Base-by-base conservation (phyloP, 106 monocot genomes). In the Apostasia shenzhenica region DNA sequence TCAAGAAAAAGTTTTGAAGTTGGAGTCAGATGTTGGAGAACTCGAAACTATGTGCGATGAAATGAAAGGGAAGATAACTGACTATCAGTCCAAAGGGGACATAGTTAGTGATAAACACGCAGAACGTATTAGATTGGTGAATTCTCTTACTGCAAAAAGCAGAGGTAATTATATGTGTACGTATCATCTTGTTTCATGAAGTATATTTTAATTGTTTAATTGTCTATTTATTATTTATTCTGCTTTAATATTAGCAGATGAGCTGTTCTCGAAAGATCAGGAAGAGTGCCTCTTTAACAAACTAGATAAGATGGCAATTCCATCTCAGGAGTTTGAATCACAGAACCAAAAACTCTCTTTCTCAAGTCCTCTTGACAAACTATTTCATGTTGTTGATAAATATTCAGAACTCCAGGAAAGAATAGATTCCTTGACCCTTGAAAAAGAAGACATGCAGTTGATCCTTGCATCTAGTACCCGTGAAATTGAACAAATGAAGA, bases 361-460 rank as follows among this genome's bases (percentile, higher is more conserved):
- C 66, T 75, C 80, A 53, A 83, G 54, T 76, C 76, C 85, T 49
- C 40, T 83, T 10, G 83, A 89, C 14, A 97, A 97, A 69, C 75
- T 97, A 37, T 72, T 79, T 51, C 83, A 83, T 65, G 69, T 97
- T 47, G 10, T 97, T 12, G 82, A 83, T 72, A 84, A 79, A 79
- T 69, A 86, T 49, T 14, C 60, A 44, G 80, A 82, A 8, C 67
- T 97, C 44, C 77, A 76, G 47, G 7, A 73, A 57, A 72, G 12
- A 41, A 41, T 89, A 7, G 63, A 70, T 62, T 58, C 57, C 6
- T 61, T 97, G 63, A 61, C 42, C 67, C 38, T 54, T 74, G 86
- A 89, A 48, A 95, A 87, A 11, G 86, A 86, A 68, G 84, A 92
- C 50, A 59, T 92, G 78, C 89, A 89, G 47, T 76, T 79, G 56